phyloP scores from a whole-genome alignment of 208 protist species.

The Kentomonas sorsogonicus region DNA sequence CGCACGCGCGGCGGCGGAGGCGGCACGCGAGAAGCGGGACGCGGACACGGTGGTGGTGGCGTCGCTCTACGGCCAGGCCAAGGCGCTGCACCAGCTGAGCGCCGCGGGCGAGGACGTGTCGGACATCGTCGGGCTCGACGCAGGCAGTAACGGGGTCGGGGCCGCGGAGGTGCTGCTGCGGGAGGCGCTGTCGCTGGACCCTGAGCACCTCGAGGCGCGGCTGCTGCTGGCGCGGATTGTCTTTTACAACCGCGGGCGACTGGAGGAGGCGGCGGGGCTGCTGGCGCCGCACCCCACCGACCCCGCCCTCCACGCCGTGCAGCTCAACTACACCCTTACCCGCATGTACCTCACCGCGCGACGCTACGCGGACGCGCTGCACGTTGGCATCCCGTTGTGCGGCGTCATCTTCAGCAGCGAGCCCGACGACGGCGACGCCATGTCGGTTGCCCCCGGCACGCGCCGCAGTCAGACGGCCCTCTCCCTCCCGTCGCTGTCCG shows the following conservation, averaged over 20 bases:
- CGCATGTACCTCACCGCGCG: conserved; percentile 50
- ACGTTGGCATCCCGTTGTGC: conserved; percentile 78
- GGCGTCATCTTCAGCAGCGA: conserved; percentile 70
- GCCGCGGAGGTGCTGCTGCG: conserved; percentile 18
- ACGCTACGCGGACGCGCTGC: conserved; percentile 75
- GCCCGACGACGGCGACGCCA: conserved; percentile 78
- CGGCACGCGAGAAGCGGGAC: conserved; percentile 15
- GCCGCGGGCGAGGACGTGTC: conserved; percentile 12
- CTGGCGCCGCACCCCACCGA: conserved; percentile 62
- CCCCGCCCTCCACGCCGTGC: conserved; percentile 68
- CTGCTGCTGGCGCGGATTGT: conserved; percentile 65
- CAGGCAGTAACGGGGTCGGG: no score
- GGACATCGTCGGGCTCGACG: no score
- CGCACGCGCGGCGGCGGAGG: conserved; percentile 1
- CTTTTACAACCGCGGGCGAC: conserved; percentile 59
- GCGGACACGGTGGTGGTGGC: conserved; percentile 62
- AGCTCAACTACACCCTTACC: conserved; percentile 75
- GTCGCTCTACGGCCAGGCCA: conserved; percentile 52
- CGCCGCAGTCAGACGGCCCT: conserved; percentile 23
- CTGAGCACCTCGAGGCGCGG: conserved; percentile 57
- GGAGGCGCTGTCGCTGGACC: conserved; percentile 51
- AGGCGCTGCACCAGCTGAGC: conserved; percentile 44
- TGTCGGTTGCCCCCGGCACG: conserved; percentile 68
- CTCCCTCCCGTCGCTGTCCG: conserved; percentile 68
- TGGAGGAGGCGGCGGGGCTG: conserved; percentile 38